Evolutionary conservation across 2,329 filamentous ascomycete species (phyloP), one percentile per base, ranked within the genome.

Genomic region (Monosporascus sp.): DNA sequence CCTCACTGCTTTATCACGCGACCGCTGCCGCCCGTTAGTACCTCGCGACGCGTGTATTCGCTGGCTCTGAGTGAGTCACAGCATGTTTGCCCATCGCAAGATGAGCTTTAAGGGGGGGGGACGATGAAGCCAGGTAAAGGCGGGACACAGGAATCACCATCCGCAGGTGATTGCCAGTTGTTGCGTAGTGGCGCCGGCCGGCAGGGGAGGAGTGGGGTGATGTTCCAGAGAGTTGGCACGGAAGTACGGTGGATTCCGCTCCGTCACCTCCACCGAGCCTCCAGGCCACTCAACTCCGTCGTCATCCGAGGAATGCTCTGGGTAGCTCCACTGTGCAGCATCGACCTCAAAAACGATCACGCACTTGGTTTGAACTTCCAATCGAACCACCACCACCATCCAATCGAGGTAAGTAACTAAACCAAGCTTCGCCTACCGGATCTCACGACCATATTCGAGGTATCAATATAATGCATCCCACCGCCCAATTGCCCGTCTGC

Each of bases 391-490:
- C 40, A 19, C 20, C 40, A 43, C 20, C 40, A 43, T 43, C 40
- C 40, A 43, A 20, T 14, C n/a, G 22, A 40, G 14, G 40, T 35
- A 35, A 35, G 31, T 35, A 35, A 35, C 9, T 35, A 35, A 35
- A 11, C 11, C 31, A 14, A 14, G 31, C 31, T 11, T 14, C 11
- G 11, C 31, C 4, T 14, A 14, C 31, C 4, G 31, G 31, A 35
- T 35, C 31, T 35, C 31, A 35, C 31, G 31, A 14, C 31, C 9
- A 3, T 35, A 35, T 14, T 35, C 31, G 31, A 35, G 31, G 11
- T 14, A 35, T 35, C 37, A 51, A 49, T 49, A 52, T 51, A 56
- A 48, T 48, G 45, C 54, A 49, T 53, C 31, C 11, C 6, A 35
- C 31, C 9, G 31, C 31, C 27, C 9, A 35, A 35, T 35, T 35